These are phyloP conservation scores for Paraleonurus japonicus DNA, from an alignment of 257 asterid genomes.

Conservation along the genomic window DNA sequence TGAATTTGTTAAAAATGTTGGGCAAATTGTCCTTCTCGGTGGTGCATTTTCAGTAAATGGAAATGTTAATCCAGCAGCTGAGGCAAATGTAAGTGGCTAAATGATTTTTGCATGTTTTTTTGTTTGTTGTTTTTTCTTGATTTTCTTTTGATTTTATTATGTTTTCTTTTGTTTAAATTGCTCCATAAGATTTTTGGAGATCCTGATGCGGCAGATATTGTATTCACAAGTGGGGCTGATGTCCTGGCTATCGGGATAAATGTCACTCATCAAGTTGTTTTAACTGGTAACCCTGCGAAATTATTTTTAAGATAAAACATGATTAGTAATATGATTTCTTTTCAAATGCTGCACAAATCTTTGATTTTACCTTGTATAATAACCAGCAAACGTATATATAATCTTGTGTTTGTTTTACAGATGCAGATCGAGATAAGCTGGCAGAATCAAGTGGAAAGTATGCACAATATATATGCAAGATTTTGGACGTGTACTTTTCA, in stretches of 20 bases:
- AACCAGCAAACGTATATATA: slow-evolving; percentile 6
- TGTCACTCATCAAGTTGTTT: slow-evolving; percentile 92
- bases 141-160: slow-evolving; percentile 10
- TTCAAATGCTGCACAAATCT: too few species aligned
- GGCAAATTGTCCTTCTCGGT: slow-evolving; percentile 90
- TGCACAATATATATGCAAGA: slow-evolving; percentile 80
- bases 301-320: too few species aligned
- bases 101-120: slow-evolving; percentile 2
- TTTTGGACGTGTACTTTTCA: slow-evolving; percentile 71
- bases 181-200: slow-evolving; percentile 82
- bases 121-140: not conserved
- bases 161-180: slow-evolving; percentile 22
- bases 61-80: slow-evolving; percentile 97
- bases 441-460: slow-evolving; percentile 63
- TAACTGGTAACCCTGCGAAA: slow-evolving; percentile 68
- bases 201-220: slow-evolving; percentile 98
- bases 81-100: slow-evolving; percentile 77
- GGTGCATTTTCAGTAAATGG: slow-evolving; percentile 98
- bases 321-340: too few species aligned
- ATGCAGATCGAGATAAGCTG: slow-evolving; percentile 68
- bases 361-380: too few species aligned
- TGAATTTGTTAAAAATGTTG: slow-evolving; percentile 61
- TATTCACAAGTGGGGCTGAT: slow-evolving; percentile 98
- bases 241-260: slow-evolving; percentile 87
- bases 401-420: slow-evolving; percentile 33